phyloP scores from a whole-genome alignment of 2,329 filamentous ascomycete genomes.

The Penicillium sp. region DNA sequence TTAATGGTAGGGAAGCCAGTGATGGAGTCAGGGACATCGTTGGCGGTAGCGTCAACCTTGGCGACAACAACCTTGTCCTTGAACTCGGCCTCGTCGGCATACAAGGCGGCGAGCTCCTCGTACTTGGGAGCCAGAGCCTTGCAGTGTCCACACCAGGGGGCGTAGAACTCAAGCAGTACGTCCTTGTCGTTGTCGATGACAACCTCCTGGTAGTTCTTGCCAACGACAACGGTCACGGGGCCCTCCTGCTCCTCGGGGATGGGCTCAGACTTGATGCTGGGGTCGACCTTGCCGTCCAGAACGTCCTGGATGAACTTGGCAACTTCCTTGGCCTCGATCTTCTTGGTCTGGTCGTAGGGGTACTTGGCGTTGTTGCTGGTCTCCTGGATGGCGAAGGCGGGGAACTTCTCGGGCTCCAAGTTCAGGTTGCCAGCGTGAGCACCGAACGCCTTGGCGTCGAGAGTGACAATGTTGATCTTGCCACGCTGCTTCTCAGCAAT shows the following conservation, averaged over 20 bases:
- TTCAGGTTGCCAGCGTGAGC: conserved; percentile 96
- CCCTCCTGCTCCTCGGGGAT: conserved; percentile 93
- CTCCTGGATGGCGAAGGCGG: conserved; percentile 96
- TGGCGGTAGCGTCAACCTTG: conserved; percentile 95
- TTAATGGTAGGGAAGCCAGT: conserved; percentile 99
- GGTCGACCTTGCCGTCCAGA: conserved; percentile 81
- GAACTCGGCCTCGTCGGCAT: conserved; percentile 53
- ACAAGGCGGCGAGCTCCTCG: conserved; percentile 64
- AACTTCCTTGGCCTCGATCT: conserved; percentile 74
- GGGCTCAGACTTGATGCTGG: conserved; percentile 98
- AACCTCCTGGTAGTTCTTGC: conserved; percentile 88
- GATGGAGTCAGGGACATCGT: conserved; percentile 96
- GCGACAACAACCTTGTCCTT: conserved; percentile 67
- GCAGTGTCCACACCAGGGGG: conserved; percentile 78
- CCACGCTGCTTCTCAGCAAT: conserved; percentile 91
- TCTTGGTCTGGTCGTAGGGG: conserved; percentile 83
- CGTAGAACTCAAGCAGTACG: conserved; percentile 97
- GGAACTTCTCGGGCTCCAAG: conserved; percentile 93
- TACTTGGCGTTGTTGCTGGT: conserved; percentile 95
- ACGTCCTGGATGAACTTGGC: conserved; percentile 85
- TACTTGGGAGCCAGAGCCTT: conserved; percentile 71
- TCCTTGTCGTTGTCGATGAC: conserved; percentile 95
- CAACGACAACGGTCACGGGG: conserved; percentile 83
- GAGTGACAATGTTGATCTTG: conserved; percentile 95
- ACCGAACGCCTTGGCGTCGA: conserved; percentile 91